A percentile compares a stretch with the other conserved stretches of the same genome.
Evolutionary conservation across 768 basidiomycete genomes (phyloP).

Genomic region (Tylopilus vinaceipallidus): DNA sequence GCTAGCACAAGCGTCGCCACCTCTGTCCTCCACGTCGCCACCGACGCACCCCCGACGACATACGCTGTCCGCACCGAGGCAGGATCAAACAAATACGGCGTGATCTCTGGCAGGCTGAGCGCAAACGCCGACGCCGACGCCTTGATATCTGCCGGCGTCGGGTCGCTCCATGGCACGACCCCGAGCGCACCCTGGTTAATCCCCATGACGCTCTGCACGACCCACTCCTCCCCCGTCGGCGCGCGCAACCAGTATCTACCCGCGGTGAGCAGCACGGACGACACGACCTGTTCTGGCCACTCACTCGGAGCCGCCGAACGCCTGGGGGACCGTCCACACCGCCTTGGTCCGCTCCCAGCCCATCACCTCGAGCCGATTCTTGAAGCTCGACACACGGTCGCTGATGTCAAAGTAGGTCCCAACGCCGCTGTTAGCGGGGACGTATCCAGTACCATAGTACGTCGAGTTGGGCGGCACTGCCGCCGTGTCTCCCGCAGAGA

Average conservation of each 20-base stretch:
- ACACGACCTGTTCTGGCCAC: no score
- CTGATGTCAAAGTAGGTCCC: constrained; percentile 63
- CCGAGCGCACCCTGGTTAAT: constrained; percentile 72
- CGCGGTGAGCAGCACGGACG: neutral
- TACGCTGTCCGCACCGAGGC: constrained; percentile 38
- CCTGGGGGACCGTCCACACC: constrained; percentile 81
- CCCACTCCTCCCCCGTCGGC: constrained; percentile 70
- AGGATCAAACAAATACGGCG: constrained; percentile 45
- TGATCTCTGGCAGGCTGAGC: constrained; percentile 42
- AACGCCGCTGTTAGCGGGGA: constrained; percentile 31
- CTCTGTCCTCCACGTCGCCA: no score
- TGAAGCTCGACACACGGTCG: constrained; percentile 63
- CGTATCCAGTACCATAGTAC: constrained; percentile 8
- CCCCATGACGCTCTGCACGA: constrained; percentile 60
- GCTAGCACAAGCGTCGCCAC: no score
- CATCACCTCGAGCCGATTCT: constrained; percentile 53
- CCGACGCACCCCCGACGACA: constrained; percentile 41
- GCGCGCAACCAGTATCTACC: constrained; percentile 56
- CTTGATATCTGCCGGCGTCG: constrained; percentile 53
- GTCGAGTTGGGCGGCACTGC: constrained; percentile 29
- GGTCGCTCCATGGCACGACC: constrained; percentile 50
- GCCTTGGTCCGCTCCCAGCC: constrained; percentile 70
- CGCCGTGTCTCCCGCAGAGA: constrained; percentile 39
- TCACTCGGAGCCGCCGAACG: constrained; percentile 48
- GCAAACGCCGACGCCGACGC: constrained; percentile 49